phyloP scores from a whole-genome alignment of 2,329 filamentous ascomycete species.

The Botryotinia convoluta region DNA sequence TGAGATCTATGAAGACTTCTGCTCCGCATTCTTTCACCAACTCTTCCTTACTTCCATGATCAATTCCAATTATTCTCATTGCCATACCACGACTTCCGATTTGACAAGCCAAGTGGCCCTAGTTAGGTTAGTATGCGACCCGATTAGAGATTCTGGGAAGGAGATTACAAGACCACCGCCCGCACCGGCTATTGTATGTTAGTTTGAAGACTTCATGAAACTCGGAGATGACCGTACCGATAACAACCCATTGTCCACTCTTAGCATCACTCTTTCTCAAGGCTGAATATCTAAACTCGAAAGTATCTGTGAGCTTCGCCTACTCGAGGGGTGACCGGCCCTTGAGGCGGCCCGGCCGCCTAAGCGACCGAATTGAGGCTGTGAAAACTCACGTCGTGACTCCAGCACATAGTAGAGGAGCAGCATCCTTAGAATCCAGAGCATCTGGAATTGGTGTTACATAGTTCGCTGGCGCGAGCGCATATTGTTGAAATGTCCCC shows the following conservation, averaged over 20 bases:
- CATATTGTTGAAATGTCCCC: conserved; percentile 72
- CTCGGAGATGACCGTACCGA: conserved; percentile 30
- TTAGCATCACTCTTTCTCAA: conserved; percentile 59
- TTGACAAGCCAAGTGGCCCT: conserved; percentile 61
- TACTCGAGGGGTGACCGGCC: conserved; percentile 25
- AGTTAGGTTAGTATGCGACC: conserved; percentile 8
- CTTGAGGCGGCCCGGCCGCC: conserved; percentile 18
- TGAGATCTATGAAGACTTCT: conserved; percentile 64
- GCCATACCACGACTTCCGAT: conserved; percentile 60
- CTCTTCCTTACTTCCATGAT: conserved; percentile 59
- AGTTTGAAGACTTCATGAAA: conserved; percentile 24
- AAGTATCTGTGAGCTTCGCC: conserved; percentile 29
- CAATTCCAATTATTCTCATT: conserved; percentile 63
- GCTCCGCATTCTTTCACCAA: conserved; percentile 59
- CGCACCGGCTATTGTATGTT: conserved; percentile 45
- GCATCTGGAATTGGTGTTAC: conserved; percentile 66
- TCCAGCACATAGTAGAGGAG: conserved; percentile 66
- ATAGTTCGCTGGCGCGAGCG: conserved; percentile 61
- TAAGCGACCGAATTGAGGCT: conserved; percentile 23
- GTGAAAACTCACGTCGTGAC: conserved; percentile 50
- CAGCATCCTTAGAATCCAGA: conserved; percentile 58
- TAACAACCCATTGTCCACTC: conserved; percentile 38
- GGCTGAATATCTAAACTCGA: conserved; percentile 51
- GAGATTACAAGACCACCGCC: conserved; percentile 54
- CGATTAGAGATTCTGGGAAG: not conserved